phyloP scores from a whole-genome alignment of 139 green algal species.

The Chlamydomonas asymmetrica region DNA sequence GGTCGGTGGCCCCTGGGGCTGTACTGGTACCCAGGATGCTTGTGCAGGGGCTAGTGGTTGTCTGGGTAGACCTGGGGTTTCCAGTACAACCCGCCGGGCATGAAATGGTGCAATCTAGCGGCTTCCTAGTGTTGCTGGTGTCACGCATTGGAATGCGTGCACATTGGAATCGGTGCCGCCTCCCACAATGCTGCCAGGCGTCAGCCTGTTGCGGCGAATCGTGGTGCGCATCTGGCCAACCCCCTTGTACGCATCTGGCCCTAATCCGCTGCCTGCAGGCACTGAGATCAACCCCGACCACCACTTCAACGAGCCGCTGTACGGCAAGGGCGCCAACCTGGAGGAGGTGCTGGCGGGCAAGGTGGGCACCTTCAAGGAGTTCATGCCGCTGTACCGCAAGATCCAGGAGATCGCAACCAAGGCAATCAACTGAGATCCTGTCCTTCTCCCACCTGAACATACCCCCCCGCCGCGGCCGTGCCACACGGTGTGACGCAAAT shows the following conservation, averaged over 20 bases:
- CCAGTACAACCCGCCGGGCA: background rate
- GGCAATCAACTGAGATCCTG: background rate
- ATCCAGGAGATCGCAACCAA: background rate
- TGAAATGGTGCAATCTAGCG: background rate
- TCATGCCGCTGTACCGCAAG: conserved; percentile 19
- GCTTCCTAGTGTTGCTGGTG: background rate
- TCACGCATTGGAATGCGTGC: background rate
- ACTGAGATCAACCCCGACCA: conserved; percentile 14
- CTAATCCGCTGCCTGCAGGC: too few species aligned
- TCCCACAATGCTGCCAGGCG: background rate
- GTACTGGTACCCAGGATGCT: background rate
- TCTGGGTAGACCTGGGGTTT: background rate
- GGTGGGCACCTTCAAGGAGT: background rate
- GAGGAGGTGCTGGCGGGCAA: background rate
- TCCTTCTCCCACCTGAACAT: too few species aligned
- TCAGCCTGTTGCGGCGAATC: background rate
- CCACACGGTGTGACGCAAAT: too few species aligned
- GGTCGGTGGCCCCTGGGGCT: background rate
- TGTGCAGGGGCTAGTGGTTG: background rate
- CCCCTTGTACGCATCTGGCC: too few species aligned
- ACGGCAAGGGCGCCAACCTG: conserved; percentile 7
- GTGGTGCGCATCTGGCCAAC: background rate
- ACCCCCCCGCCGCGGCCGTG: too few species aligned
- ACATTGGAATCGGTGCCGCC: background rate
- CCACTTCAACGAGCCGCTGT: conserved; percentile 16